Conservation (phyloP, 2,329 filamentous ascomycete species). For the Penicillium concentricum region DNA sequence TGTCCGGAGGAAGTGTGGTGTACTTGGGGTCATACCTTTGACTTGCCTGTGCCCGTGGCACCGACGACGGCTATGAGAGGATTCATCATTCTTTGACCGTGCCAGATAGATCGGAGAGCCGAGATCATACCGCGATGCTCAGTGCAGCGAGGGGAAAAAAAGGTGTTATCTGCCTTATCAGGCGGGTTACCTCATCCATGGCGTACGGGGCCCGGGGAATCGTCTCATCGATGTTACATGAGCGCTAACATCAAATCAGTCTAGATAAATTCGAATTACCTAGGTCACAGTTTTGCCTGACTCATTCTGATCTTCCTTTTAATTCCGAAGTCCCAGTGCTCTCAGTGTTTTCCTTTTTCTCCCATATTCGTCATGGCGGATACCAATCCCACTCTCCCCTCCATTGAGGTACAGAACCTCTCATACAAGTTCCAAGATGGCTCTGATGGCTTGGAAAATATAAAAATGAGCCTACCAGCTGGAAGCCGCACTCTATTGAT, state of each 20-base stretch:
- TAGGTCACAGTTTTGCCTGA: not conserved
- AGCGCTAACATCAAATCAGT: not conserved
- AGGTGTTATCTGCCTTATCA: constrained; percentile 11
- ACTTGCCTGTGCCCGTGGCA: constrained; percentile 91
- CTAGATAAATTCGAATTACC: not conserved
- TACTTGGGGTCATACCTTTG: constrained; percentile 63
- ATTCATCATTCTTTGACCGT: constrained; percentile 30
- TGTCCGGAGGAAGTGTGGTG: not conserved
- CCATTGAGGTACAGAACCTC: constrained; percentile 72
- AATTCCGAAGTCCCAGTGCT: not conserved
- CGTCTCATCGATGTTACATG: not conserved
- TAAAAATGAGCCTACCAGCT: constrained; percentile 74
- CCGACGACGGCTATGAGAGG: constrained; percentile 81
- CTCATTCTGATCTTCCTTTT: not conserved
- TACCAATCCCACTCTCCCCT: constrained; percentile 44
- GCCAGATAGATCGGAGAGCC: constrained; percentile 23
- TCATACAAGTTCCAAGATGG: constrained; percentile 89
- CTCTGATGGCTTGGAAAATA: constrained; percentile 70
- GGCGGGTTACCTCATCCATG: constrained; percentile 19
- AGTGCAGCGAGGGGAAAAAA: constrained; percentile 9
- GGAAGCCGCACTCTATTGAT: constrained; percentile 87
- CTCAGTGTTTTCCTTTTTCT: not conserved
- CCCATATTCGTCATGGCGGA: constrained; percentile 21
- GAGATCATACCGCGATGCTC: constrained; percentile 26
- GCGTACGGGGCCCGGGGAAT: not conserved